A percentile compares a stretch with the other conserved stretches of the same genome.
Conservation (phyloP, 2,329 filamentous ascomycete species). For the Lachnellula subtilissima region DNA sequence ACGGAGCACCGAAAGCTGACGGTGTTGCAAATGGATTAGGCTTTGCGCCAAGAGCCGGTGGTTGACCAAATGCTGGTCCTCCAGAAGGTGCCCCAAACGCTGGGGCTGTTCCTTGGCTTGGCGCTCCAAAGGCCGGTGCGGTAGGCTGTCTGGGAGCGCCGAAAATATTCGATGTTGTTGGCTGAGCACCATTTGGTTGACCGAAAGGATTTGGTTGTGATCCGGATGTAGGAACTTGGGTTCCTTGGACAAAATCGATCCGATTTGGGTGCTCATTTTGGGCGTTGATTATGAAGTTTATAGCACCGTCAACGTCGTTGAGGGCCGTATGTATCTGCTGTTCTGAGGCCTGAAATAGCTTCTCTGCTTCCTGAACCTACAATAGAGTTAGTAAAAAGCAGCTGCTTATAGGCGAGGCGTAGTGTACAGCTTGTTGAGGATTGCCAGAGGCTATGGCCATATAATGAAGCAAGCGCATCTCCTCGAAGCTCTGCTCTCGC, state of each 20-base stretch:
- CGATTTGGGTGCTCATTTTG: slow-evolving; percentile 72
- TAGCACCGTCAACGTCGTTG: slow-evolving; percentile 65
- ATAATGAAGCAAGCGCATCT: slow-evolving; percentile 77
- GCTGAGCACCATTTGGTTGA: slow-evolving; percentile 31
- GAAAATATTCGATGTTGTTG: slow-evolving; percentile 7
- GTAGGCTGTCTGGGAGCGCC: slow-evolving; percentile 3
- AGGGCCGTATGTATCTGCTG: slow-evolving; percentile 69
- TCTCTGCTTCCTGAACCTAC: slow-evolving; percentile 56
- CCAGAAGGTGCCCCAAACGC: slow-evolving; percentile 1
- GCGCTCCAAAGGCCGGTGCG: slow-evolving; percentile 7
- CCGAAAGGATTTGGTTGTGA: slow-evolving; percentile 33
- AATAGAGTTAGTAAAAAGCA: slow-evolving; percentile 5
- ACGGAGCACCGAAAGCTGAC: slow-evolving; percentile 2
- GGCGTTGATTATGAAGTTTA: slow-evolving; percentile 62
- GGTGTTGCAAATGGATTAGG: slow-evolving; percentile 27
- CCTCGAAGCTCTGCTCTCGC: slow-evolving; percentile 84
- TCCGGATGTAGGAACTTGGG: slow-evolving; percentile 34
- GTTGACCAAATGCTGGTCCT: slow-evolving; percentile 33
- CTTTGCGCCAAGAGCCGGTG: slow-evolving; percentile 33
- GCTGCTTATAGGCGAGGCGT: not conserved
- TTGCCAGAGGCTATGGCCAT: slow-evolving; percentile 58
- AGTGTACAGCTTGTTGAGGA: slow-evolving; percentile 39
- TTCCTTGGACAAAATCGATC: slow-evolving; percentile 53
- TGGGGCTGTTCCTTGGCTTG: slow-evolving; percentile 13
- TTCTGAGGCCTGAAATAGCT: slow-evolving; percentile 58